Evolutionary conservation across 23 red algal genomes (phyloP), one percentile per base, ranked within the genome.

Genomic region (Gracilaria gracilis): DNA sequence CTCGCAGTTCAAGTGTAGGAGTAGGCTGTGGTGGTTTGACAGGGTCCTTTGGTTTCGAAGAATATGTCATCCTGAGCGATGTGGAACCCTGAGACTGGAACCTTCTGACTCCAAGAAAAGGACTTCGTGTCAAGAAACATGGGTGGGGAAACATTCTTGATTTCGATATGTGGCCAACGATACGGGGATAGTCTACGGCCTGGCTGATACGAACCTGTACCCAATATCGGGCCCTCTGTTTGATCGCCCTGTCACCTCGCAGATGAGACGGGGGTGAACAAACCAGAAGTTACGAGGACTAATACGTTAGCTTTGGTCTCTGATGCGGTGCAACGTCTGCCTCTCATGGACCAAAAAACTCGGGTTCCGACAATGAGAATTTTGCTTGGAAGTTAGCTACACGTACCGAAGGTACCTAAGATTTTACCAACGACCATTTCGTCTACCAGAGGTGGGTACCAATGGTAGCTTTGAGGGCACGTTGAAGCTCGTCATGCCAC

Each of bases 1-100:
- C 87, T 36, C 21, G 40, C 15, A 88, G 24, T 23, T 58, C 65
- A 14, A 88, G 36, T 11, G 84, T 74, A 1, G 84, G 55, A 21
- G 24, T 51, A 25, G 67, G 37, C 25, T 25, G 49, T 0, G 20
- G 24, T 31, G 40, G 6, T 51, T 49, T 51, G n/a, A 50, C 50
- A 0, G 38, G 31, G 6, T 37, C 72, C 9, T 28, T 77, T 29
- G 72, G 6, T 20, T 77, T 50, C 34, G 72, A 49, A 50, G 72
- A 49, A 50, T 4, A 29, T 9, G 46, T 50, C 72, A 77, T 77
- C 32, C 46, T 77, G 38, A 77, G 9, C 6, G 9, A 25, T 1
- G 11, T 5, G 39, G 38, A 28, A 50, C n/a, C 16, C 29, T 35
- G 72, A 31, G 13, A 28, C 8, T 33, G 72, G 46, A 77, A 6